Percentiles rank a stretch among this genome's conserved stretches.
These are phyloP conservation scores for Nakataea oryzae DNA, from an alignment of 2,329 filamentous ascomycete species.

Conservation along the genomic window DNA sequence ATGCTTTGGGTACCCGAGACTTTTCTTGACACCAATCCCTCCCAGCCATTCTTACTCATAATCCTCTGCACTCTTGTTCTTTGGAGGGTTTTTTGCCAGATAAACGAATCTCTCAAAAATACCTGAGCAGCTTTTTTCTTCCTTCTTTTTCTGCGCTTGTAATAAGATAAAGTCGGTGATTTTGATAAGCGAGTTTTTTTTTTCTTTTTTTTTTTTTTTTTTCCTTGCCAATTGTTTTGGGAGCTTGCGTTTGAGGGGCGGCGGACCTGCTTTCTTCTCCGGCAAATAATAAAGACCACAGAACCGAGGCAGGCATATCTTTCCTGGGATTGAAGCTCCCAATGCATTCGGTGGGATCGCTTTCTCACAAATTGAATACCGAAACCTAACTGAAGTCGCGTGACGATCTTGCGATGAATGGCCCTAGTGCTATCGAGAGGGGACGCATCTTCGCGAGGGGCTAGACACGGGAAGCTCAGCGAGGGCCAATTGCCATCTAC, in stretches of 20 bases:
- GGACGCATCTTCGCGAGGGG: background rate
- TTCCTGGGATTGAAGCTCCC: background rate
- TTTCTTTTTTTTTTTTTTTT: slow-evolving; percentile 3
- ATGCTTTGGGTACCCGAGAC: background rate
- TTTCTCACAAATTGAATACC: background rate
- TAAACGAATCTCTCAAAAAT: background rate
- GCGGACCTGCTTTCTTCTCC: background rate
- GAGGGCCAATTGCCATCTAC: background rate
- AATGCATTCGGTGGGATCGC: background rate
- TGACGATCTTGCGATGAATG: background rate
- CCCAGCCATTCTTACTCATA: background rate
- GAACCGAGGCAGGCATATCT: background rate
- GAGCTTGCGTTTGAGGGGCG: background rate
- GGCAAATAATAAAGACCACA: background rate
- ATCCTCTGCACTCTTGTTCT: background rate
- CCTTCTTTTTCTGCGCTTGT: background rate
- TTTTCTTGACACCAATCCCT: background rate
- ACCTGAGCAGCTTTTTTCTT: background rate
- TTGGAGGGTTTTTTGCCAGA: background rate
- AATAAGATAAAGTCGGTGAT: background rate
- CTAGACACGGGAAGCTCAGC: background rate
- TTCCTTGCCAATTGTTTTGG: background rate
- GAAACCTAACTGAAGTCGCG: background rate
- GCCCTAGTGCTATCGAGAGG: no score
- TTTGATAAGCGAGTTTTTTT: slow-evolving; percentile 1